Evolutionary conservation across 345 rosid genomes (phyloP).

Genomic region (Corymbia maculata): DNA sequence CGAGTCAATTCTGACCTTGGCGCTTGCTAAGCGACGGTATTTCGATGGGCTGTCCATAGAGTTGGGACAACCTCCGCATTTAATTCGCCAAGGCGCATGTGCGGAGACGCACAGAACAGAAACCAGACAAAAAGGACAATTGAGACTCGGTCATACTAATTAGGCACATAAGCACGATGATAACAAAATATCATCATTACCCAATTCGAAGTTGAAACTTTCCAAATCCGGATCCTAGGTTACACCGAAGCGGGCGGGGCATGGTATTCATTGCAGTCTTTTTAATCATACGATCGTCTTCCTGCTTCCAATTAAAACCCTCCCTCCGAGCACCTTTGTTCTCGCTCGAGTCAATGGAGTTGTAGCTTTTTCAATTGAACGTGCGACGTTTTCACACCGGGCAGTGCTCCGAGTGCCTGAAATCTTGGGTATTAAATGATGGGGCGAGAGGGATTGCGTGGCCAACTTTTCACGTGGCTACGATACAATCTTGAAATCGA

Average conservation of each 20-base stretch:
- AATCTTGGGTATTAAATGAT: neutral
- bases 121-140: neutral
- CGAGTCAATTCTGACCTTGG: neutral
- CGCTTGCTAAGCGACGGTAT: neutral
- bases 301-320: neutral
- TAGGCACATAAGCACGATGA: neutral
- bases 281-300: neutral
- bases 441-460: neutral
- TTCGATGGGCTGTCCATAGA: neutral
- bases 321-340: neutral
- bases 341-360: neutral
- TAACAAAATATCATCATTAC: neutral
- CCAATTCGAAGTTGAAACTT: neutral
- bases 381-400: neutral
- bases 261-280: neutral
- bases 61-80: neutral
- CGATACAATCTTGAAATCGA: neutral
- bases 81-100: neutral
- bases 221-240: neutral
- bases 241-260: neutral
- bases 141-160: neutral
- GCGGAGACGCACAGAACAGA: neutral
- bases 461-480: neutral
- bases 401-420: neutral
- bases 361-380: neutral